Evolutionary conservation across 352 stramenopile genomes (phyloP).

Genomic region (Phytophthora capsici): DNA sequence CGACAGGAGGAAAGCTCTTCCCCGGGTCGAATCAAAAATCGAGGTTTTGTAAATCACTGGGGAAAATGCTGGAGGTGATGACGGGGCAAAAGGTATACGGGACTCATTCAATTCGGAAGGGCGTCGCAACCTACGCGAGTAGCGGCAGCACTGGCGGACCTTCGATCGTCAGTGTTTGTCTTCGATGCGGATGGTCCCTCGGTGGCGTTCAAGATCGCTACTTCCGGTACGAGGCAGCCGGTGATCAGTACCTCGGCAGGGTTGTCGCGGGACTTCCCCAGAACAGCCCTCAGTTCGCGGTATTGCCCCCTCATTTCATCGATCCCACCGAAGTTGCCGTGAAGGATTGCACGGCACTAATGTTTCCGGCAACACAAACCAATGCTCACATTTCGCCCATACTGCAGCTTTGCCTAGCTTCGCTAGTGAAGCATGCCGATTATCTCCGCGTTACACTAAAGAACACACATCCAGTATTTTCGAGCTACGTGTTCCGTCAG

Average conservation of each 20-base stretch:
- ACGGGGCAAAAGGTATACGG: constrained; percentile 7
- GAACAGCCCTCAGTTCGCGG: constrained; percentile 11
- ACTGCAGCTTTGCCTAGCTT: constrained; percentile 20
- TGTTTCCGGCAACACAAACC: constrained; percentile 1
- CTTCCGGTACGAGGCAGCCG: constrained; percentile 22
- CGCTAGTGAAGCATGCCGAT: constrained; percentile 1
- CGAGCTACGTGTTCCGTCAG: neutral
- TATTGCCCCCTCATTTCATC: constrained; percentile 19
- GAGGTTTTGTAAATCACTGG: neutral
- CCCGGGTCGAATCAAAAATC: constrained; percentile 1
- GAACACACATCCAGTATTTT: neutral
- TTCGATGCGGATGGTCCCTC: constrained; percentile 18
- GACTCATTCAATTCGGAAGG: constrained; percentile 27
- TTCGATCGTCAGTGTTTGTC: constrained; percentile 23
- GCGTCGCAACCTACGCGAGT: constrained; percentile 25
- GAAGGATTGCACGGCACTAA: neutral
- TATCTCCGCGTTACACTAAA: neutral
- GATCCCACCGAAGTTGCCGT: neutral
- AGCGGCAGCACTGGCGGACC: constrained; percentile 17
- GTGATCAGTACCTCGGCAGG: constrained; percentile 14
- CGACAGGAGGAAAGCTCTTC: constrained; percentile 6
- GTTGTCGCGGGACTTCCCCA: constrained; percentile 16
- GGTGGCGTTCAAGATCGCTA: constrained; percentile 22
- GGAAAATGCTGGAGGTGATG: neutral
- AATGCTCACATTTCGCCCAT: neutral